Conservation (phyloP, 192 early-diverging fungal genomes). For the Coemansia sp. region DNA sequence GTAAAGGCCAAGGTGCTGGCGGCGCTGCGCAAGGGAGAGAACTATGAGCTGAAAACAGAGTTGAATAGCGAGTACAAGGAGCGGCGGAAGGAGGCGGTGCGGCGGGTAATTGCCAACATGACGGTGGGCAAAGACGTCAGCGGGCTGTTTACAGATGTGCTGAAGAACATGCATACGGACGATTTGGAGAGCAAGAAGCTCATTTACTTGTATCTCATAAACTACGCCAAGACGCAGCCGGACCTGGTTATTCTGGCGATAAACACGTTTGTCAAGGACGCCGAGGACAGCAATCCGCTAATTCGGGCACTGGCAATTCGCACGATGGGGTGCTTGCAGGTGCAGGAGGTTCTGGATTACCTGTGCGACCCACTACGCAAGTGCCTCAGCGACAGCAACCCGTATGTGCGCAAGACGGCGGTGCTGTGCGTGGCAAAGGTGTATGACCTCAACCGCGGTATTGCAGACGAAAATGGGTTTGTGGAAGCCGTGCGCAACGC, state of each 20-base stretch:
- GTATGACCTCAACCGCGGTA: slow-evolving; percentile 83
- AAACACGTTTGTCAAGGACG: slow-evolving; percentile 87
- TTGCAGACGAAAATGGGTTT: slow-evolving; percentile 93
- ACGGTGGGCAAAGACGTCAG: slow-evolving; percentile 99
- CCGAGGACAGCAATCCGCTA: slow-evolving; percentile 88
- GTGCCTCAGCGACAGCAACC: slow-evolving; percentile 83
- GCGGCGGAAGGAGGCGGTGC: slow-evolving; percentile 93
- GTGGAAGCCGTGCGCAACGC: slow-evolving; percentile 79
- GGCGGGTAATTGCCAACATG: slow-evolving; percentile 99
- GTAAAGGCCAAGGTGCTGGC: slow-evolving; percentile 53
- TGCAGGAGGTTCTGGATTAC: slow-evolving; percentile 84
- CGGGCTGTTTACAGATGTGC: slow-evolving; percentile 91
- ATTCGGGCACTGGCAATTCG: slow-evolving; percentile 94
- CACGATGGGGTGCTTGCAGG: slow-evolving; percentile 96
- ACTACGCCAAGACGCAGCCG: slow-evolving; percentile 89
- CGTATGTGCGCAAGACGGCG: slow-evolving; percentile 97
- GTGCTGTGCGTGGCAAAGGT: slow-evolving; percentile 95
- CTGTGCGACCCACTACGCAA: slow-evolving; percentile 83
- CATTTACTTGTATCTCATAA: slow-evolving; percentile 96
- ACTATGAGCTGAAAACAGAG: slow-evolving; percentile 96
- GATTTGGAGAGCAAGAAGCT: slow-evolving; percentile 83
- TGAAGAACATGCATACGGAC: slow-evolving; percentile 99
- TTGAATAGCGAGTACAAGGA: slow-evolving; percentile 97
- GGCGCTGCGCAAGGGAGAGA: slow-evolving; percentile 68
- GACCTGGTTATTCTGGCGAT: slow-evolving; percentile 94